Evolutionary conservation across 176 grass and related monocot species (phyloP).

Genomic region (Typha latifolia): DNA sequence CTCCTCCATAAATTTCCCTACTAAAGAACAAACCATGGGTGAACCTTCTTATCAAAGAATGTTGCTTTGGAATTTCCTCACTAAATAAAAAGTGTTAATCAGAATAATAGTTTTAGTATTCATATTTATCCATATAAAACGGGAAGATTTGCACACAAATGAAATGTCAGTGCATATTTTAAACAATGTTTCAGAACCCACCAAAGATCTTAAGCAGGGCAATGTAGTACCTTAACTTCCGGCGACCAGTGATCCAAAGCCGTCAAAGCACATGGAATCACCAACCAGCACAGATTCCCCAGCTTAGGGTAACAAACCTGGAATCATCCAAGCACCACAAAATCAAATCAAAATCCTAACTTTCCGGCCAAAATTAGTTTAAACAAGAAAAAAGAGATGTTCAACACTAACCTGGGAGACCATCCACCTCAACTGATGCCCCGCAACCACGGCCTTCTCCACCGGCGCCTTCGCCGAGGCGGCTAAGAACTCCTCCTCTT

Average conservation of each 20-base stretch:
- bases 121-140: too few relatives aligned
- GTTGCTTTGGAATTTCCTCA: too few relatives aligned
- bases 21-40: too few relatives aligned
- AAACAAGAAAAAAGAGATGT: not conserved
- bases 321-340: slow-evolving; percentile 16
- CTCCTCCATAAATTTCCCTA: too few relatives aligned
- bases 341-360: not conserved
- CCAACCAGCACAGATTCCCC: slow-evolving; percentile 52
- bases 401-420: slow-evolving; percentile 53
- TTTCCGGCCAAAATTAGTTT: not conserved
- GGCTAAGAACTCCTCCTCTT: slow-evolving; percentile 34
- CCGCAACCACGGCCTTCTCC: slow-evolving; percentile 46
- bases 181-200: too few relatives aligned
- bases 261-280: slow-evolving; percentile 75
- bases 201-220: too few relatives aligned
- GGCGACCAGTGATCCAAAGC: slow-evolving; percentile 90
- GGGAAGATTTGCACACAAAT: too few relatives aligned
- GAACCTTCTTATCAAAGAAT: too few relatives aligned
- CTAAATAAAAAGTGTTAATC: too few relatives aligned
- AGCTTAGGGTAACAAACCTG: slow-evolving; percentile 66
- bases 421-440: slow-evolving; percentile 79
- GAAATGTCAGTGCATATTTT: too few relatives aligned
- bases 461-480: slow-evolving; percentile 41
- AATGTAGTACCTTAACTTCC: slow-evolving; percentile 55
- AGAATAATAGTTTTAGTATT: too few relatives aligned